Base-by-base conservation (phyloP, 2,329 filamentous ascomycete genomes). In the Cryphonectria parasitica region DNA sequence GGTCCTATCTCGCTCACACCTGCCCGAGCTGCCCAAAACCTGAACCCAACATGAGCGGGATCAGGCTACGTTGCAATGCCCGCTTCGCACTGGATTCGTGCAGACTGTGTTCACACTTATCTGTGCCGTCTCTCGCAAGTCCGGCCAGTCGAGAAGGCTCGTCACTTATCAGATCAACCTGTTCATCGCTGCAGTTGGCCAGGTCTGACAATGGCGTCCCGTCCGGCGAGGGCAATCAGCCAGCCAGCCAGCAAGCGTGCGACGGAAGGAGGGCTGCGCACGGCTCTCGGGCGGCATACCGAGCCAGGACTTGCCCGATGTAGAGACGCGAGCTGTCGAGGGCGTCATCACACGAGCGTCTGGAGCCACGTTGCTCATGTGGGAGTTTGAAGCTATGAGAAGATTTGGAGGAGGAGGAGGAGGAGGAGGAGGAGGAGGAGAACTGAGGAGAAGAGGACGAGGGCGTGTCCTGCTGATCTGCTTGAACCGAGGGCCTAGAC, bases 221-320 rank as follows among this genome's bases (percentile, higher is more conserved):
- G 54, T 65, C 67, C 67, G 64, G 67, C 69, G 67, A 36, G n/a
- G 54, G 25, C 52, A 28, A 22, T 6, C 25, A 34, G 54, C 52
- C 52, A 56, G 52, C 52, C 52, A 60, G 54, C 52, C 52, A 56
- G 52, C 52, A n/a, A 60, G 28, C 58, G 34, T 22, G 58, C 34
- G 58, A n/a, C 58, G 58, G 58, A 28, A 61, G 34, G 58, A 39
- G 58, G 31, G 49, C 64, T 61, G 49, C 39, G 43, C 43, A 39
- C 70, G 70, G 70, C 68, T 72, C 39, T 72, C 70, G 70, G 67
- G 70, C 70, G 70, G 70, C 68, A 70, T 70, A 67, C 65, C 43
- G 56, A 67, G 70, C 64, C 52, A 67, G 67, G 69, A 71, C 64
- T 69, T 71, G 34, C 70, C 70, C 67, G 70, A 71, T 71, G 69